Evolutionary conservation across 163 green algal genomes (phyloP).

Genomic region (Scenedesmus sp.): DNA sequence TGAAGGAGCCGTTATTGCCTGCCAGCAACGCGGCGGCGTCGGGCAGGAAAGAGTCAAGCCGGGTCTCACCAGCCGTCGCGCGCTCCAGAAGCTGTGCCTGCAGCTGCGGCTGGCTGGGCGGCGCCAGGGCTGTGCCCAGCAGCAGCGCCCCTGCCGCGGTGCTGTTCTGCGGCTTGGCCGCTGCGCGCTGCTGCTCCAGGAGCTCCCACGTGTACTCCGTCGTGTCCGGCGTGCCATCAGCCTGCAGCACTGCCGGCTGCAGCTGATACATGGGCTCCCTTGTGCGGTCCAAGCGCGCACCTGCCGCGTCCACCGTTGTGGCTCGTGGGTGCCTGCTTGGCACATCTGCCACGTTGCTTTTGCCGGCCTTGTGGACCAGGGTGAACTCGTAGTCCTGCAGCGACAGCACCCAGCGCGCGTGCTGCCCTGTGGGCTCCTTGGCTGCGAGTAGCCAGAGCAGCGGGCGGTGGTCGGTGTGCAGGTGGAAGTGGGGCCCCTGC

Average conservation of each 20-base stretch:
- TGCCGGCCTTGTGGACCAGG: conserved; percentile 38
- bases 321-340: conserved; percentile 20
- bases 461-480: conserved; percentile 48
- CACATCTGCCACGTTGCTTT: conserved; percentile 34
- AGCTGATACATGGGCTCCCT: neutral
- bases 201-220: neutral
- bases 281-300: neutral
- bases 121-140: neutral
- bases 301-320: neutral
- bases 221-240: neutral
- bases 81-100: neutral
- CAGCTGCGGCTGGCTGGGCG: neutral
- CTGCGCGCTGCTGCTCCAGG: neutral
- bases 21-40: conserved; percentile 2
- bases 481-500: conserved; percentile 39
- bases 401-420: conserved; percentile 45
- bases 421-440: conserved; percentile 30
- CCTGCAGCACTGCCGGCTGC: neutral
- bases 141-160: neutral
- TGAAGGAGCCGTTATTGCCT: neutral
- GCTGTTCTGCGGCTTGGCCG: neutral
- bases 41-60: too few species aligned
- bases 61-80: too few species aligned
- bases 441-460: conserved; percentile 48
- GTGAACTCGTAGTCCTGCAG: conserved; percentile 43